These are phyloP conservation scores for Gymnopilus junonius DNA, from an alignment of 768 basidiomycete species.

Conservation along the genomic window DNA sequence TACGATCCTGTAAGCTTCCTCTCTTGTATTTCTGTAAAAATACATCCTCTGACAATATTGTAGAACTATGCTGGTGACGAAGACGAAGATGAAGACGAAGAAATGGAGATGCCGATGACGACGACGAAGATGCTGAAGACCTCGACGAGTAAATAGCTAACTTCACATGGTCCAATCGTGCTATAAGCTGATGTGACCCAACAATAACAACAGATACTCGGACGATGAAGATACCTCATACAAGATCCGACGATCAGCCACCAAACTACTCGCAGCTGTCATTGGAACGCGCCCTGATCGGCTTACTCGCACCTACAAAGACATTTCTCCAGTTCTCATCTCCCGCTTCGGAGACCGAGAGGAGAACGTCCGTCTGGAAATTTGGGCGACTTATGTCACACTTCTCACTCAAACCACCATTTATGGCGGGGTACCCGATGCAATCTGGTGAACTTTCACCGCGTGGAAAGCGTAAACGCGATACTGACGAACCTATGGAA, in stretches of 20 bases:
- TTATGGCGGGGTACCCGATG: conserved; percentile 69
- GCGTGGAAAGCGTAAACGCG: conserved; percentile 78
- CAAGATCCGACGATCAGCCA: conserved; percentile 93
- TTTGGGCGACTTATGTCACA: conserved; percentile 85
- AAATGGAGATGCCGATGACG: conserved; percentile 70
- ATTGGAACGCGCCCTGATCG: conserved; percentile 92
- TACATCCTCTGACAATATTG: neutral
- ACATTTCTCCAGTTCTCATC: conserved; percentile 87
- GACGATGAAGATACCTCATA: conserved; percentile 99
- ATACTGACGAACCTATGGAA: conserved; percentile 72
- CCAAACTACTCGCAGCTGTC: conserved; percentile 84
- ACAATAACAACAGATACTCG: conserved; percentile 85
- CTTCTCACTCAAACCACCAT: conserved; percentile 85
- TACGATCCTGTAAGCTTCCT: conserved; percentile 80
- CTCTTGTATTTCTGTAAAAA: conserved; percentile 37
- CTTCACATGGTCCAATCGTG: neutral
- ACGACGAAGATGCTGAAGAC: conserved; percentile 80
- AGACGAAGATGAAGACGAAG: conserved; percentile 55
- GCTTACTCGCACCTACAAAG: conserved; percentile 76
- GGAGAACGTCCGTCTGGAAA: conserved; percentile 90
- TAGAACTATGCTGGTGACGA: conserved; percentile 59
- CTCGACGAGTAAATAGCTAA: conserved; percentile 85
- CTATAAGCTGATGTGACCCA: neutral
- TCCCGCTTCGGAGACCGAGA: conserved; percentile 94
- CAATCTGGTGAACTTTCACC: conserved; percentile 55